Evolutionary conservation across 2,329 filamentous ascomycete species (phyloP).

Genomic region (Beauveria medogensis): DNA sequence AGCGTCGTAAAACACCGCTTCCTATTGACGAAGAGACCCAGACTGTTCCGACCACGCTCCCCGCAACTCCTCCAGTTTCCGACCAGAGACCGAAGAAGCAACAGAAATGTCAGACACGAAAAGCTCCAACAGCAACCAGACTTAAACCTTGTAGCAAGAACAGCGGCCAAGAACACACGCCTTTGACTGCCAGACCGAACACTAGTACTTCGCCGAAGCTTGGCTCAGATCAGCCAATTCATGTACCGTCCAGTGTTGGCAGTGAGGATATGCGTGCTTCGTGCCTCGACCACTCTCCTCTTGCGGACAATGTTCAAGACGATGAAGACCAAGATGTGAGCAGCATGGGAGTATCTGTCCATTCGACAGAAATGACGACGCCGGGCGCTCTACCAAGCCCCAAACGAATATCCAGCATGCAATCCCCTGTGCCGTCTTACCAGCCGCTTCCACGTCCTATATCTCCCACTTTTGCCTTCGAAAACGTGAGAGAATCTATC

Average conservation of each 20-base stretch:
- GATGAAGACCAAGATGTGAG: background rate
- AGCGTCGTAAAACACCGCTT: constrained; percentile 26
- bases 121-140: background rate
- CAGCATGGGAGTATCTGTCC: background rate
- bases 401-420: background rate
- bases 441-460: background rate
- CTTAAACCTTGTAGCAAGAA: background rate
- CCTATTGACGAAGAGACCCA: constrained; percentile 25
- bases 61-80: constrained; percentile 1
- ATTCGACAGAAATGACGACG: background rate
- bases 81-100: background rate
- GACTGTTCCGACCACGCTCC: constrained; percentile 14
- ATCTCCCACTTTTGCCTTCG: background rate
- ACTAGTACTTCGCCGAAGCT: background rate
- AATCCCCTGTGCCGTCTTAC: background rate
- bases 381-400: background rate
- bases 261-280: background rate
- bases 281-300: background rate
- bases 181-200: background rate
- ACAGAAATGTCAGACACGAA: background rate
- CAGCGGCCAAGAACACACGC: no score
- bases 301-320: background rate
- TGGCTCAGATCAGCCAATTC: background rate
- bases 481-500: background rate
- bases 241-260: background rate